Conservation (phyloP, 495 filamentous ascomycete species). For the Penicillium tannophilum region DNA sequence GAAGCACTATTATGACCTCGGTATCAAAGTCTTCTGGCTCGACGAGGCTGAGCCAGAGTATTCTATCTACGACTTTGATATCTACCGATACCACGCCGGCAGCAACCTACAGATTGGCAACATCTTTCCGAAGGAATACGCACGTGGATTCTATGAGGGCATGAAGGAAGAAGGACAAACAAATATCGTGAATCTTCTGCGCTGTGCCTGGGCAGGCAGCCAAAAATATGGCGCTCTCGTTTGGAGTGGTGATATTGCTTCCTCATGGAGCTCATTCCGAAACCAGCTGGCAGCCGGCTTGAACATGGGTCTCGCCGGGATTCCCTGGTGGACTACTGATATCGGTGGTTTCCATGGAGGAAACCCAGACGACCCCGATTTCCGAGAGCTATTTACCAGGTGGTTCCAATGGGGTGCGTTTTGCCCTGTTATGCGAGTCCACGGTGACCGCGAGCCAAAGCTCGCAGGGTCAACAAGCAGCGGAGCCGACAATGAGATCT, state of each 20-base stretch:
- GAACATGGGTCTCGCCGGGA: conserved; percentile 59
- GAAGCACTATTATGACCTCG: conserved; percentile 57
- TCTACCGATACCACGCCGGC: conserved; percentile 58
- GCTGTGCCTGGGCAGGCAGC: conserved; percentile 61
- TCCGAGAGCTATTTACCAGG: conserved; percentile 58
- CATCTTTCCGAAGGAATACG: conserved; percentile 57
- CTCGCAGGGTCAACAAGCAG: conserved; percentile 39
- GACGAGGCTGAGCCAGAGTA: conserved; percentile 65
- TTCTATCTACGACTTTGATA: conserved; percentile 59
- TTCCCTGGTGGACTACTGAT: conserved; percentile 63
- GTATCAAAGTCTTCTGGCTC: conserved; percentile 62
- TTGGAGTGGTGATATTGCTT: conserved; percentile 62
- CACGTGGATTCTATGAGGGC: conserved; percentile 59
- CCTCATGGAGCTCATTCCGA: conserved; percentile 55
- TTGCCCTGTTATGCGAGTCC: conserved; percentile 61
- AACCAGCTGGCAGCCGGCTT: conserved; percentile 59
- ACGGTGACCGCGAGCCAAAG: conserved; percentile 60
- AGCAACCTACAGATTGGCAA: conserved; percentile 56
- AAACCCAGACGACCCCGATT: conserved; percentile 50
- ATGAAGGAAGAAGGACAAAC: conserved; percentile 46
- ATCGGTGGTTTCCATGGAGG: conserved; percentile 64
- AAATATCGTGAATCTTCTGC: conserved; percentile 58
- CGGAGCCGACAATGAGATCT: conserved; percentile 59
- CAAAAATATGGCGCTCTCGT: conserved; percentile 62
- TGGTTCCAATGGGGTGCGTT: conserved; percentile 67